A percentile compares a stretch with the other conserved stretches of the same genome.
These are phyloP conservation scores for Chaetomium cochliodes DNA, from an alignment of 495 filamentous ascomycete genomes.

Conservation along the genomic window DNA sequence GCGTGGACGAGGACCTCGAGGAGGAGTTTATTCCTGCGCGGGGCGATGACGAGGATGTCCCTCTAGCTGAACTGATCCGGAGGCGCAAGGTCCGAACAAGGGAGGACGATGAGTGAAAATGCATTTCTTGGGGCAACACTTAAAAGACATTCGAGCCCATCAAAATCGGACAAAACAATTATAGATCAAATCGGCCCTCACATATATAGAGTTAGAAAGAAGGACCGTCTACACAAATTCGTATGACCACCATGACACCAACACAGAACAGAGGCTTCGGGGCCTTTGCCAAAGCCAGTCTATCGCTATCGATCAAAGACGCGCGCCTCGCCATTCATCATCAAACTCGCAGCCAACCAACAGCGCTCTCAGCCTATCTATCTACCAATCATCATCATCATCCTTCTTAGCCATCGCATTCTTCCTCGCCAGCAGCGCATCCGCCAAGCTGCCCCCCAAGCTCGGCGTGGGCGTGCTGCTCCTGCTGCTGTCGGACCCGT, in stretches of 20 bases:
- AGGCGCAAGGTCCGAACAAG: slow-evolving; percentile 43
- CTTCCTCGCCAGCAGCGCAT: slow-evolving; percentile 68
- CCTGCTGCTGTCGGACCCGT: slow-evolving; percentile 63
- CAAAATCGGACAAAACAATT: background rate
- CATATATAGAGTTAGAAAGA: background rate
- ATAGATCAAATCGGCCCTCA: background rate
- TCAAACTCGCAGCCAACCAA: background rate
- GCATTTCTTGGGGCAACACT: too few relatives aligned
- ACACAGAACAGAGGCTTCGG: background rate
- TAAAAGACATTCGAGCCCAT: background rate
- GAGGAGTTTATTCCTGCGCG: slow-evolving; percentile 46
- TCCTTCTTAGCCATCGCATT: slow-evolving; percentile 66
- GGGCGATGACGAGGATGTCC: slow-evolving; percentile 68
- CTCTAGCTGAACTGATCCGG: slow-evolving; percentile 64
- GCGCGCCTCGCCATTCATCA: slow-evolving; percentile 1
- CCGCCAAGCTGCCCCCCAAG: slow-evolving; percentile 79
- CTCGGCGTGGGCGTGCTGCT: slow-evolving; percentile 67
- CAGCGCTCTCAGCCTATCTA: slow-evolving; percentile 17
- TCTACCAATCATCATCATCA: slow-evolving; percentile 70
- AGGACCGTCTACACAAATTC: background rate
- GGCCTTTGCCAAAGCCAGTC: background rate
- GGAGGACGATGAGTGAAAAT: slow-evolving; percentile 28
- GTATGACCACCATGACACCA: background rate
- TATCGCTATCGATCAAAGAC: background rate
- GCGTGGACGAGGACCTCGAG: slow-evolving; percentile 81